These are phyloP conservation scores for Cystobasidium onofrii DNA, from an alignment of 768 basidiomycete genomes.

Conservation along the genomic window DNA sequence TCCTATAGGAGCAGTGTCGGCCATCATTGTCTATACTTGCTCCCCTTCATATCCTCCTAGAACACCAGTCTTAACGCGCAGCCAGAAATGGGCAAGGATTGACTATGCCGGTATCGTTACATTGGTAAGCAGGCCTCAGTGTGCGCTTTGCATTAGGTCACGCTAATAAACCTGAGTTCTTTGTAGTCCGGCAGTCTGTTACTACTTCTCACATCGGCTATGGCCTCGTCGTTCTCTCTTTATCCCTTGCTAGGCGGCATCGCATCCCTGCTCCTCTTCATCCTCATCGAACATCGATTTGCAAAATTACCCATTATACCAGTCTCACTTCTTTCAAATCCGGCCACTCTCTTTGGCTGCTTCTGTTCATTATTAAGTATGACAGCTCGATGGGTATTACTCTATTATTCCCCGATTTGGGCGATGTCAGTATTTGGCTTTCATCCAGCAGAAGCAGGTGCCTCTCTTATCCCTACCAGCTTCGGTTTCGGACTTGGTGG, in stretches of 20 bases:
- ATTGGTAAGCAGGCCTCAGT: conserved; percentile 1
- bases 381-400: conserved; percentile 22
- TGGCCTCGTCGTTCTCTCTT: not conserved
- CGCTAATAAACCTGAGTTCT: not conserved
- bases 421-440: conserved; percentile 26
- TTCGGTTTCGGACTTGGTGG: conserved; percentile 21
- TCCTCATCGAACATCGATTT: conserved; percentile 6
- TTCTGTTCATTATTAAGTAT: conserved; percentile 12
- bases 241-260: not conserved
- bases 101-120: conserved; percentile 25
- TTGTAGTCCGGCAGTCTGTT: conserved; percentile 1
- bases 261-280: not conserved
- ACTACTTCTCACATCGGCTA: conserved; percentile 4
- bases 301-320: conserved; percentile 27
- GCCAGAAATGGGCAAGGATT: conserved; percentile 11
- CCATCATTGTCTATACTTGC: not conserved
- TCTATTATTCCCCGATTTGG: conserved; percentile 26
- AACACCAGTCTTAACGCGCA: not conserved
- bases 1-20: not conserved
- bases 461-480: conserved; percentile 20
- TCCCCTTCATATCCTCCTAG: not conserved
- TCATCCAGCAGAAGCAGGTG: conserved; percentile 22
- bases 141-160: not conserved
- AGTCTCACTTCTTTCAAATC: not conserved
- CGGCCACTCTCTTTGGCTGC: conserved; percentile 15